Percentiles rank a stretch among this genome's conserved stretches.
phyloP scores from a whole-genome alignment of 2,329 filamentous ascomycete genomes.

The Colletotrichum trifolii region DNA sequence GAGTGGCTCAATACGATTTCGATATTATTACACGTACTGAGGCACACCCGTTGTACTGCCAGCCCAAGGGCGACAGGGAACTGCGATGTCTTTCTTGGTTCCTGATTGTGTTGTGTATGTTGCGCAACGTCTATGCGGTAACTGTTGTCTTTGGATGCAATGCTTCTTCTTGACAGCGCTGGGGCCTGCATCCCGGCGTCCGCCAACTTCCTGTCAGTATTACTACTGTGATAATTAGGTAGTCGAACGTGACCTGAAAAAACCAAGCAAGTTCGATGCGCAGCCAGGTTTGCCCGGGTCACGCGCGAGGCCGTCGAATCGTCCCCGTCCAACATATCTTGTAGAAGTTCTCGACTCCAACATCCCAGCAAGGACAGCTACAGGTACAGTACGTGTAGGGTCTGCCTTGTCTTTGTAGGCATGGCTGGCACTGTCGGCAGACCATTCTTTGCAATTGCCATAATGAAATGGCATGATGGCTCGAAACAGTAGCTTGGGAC shows the following conservation, averaged over 20 bases:
- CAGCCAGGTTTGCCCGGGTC: constrained; percentile 26
- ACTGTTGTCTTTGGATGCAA: constrained; percentile 3
- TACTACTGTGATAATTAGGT: constrained; percentile 4
- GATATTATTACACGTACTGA: constrained; percentile 9
- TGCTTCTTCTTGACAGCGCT: constrained; percentile 20
- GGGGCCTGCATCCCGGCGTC: constrained; percentile 1
- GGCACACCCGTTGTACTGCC: neutral
- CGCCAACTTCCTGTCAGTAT: constrained; percentile 1
- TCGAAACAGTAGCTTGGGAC: constrained; percentile 31
- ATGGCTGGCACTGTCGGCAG: constrained; percentile 15
- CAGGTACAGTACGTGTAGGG: neutral
- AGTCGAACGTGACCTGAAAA: constrained; percentile 16
- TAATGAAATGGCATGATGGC: constrained; percentile 25
- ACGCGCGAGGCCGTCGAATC: constrained; percentile 17
- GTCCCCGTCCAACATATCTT: constrained; percentile 19
- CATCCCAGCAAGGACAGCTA: constrained; percentile 7
- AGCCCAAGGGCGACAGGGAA: constrained; percentile 29
- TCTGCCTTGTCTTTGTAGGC: constrained; percentile 15
- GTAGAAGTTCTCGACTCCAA: constrained; percentile 25
- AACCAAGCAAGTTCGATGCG: neutral
- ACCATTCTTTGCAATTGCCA: constrained; percentile 24
- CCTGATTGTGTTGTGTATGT: constrained; percentile 2
- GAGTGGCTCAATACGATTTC: constrained; percentile 10
- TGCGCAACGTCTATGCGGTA: constrained; percentile 14
- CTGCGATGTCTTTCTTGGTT: constrained; percentile 17